phyloP scores from a whole-genome alignment of 2,329 filamentous ascomycete species.

The Fusarium torulosum region DNA sequence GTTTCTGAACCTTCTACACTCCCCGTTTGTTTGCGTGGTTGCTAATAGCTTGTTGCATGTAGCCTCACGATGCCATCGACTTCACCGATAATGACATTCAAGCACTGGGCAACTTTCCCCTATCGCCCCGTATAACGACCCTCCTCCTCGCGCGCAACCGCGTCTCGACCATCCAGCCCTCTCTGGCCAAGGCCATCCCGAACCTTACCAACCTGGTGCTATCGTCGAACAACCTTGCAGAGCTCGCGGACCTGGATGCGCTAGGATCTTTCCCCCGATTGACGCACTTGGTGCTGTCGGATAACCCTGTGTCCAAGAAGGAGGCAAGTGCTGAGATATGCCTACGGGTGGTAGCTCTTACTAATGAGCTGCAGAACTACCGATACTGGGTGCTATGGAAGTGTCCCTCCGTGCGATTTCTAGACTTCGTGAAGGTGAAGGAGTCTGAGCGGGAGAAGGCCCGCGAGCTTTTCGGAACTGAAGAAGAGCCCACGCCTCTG shows the following conservation, averaged over 20 bases:
- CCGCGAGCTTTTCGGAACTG: slow-evolving; percentile 84
- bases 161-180: slow-evolving; percentile 82
- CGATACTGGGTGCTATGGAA: slow-evolving; percentile 92
- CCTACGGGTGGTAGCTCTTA: neutral
- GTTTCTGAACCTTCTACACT: slow-evolving; percentile 53
- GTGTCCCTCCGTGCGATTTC: slow-evolving; percentile 85
- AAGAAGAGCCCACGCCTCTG: slow-evolving; percentile 80
- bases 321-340: slow-evolving; percentile 74
- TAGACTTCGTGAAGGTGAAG: slow-evolving; percentile 94
- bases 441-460: slow-evolving; percentile 83
- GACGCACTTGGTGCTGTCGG: slow-evolving; percentile 83
- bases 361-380: slow-evolving; percentile 74
- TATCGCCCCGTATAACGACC: slow-evolving; percentile 87
- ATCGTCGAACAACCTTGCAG: slow-evolving; percentile 82
- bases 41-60: slow-evolving; percentile 19
- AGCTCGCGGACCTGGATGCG: slow-evolving; percentile 90
- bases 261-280: slow-evolving; percentile 76
- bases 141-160: slow-evolving; percentile 92
- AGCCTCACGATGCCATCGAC: slow-evolving; percentile 97
- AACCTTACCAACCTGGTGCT: slow-evolving; percentile 86
- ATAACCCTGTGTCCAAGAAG: slow-evolving; percentile 92
- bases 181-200: slow-evolving; percentile 80
- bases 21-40: slow-evolving; percentile 3
- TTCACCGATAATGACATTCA: slow-evolving; percentile 98
- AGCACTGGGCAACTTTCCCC: slow-evolving; percentile 89